Evolutionary conservation across 129 eudicot species (phyloP).

Genomic region (Flaveria ramosissima): DNA sequence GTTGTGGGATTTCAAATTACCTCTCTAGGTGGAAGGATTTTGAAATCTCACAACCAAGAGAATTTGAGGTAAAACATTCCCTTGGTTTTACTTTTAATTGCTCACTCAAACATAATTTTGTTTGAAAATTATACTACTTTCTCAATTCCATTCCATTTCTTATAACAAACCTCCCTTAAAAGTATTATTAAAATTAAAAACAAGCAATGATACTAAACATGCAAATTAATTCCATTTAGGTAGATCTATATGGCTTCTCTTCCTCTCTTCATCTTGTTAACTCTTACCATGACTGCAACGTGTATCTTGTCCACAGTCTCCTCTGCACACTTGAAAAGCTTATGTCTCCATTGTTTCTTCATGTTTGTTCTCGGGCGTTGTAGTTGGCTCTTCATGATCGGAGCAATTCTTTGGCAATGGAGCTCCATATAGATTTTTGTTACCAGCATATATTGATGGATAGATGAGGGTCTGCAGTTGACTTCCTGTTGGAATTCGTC

Average conservation of each 20-base stretch:
- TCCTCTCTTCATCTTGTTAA: background rate
- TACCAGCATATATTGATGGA: background rate
- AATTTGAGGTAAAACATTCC: no score
- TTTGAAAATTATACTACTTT: no score
- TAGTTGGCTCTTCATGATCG: background rate
- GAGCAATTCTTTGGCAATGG: background rate
- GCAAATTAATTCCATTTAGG: background rate
- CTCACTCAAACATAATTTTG: no score
- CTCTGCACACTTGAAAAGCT: background rate
- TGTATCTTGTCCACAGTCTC: background rate
- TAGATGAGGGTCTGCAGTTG: background rate
- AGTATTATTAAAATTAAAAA: background rate
- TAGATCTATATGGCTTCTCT: background rate
- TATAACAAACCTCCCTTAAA: no score
- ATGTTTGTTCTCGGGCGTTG: background rate
- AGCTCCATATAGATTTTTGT: background rate
- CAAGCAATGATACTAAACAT: background rate
- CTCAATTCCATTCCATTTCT: no score
- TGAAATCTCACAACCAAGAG: no score
- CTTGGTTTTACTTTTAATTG: no score
- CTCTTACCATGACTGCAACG: background rate
- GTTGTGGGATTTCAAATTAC: no score
- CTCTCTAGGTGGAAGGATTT: no score
- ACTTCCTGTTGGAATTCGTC: constrained; percentile 1
- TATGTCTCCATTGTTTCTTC: constrained; percentile 9